Evolutionary conservation across 495 filamentous ascomycete genomes (phyloP), one percentile per base, ranked within the genome.

Genomic region (Staphylotrichum tortipilum): DNA sequence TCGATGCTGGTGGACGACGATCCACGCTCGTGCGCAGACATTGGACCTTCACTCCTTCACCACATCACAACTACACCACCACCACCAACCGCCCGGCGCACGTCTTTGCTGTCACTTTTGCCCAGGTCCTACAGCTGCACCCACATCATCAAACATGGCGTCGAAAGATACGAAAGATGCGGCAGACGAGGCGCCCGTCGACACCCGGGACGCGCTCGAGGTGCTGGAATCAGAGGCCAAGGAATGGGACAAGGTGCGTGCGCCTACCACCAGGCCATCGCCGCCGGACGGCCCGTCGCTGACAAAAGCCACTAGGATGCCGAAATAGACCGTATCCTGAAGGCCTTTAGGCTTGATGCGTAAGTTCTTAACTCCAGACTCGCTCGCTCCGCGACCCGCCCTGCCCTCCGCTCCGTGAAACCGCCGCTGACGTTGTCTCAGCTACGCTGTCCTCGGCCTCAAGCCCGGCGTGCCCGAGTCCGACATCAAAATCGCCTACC

Each of bases 381-480:
- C n/a, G n/a, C n/a, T n/a, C n/a, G n/a, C n/a, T n/a, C n/a, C n/a
- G n/a, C n/a, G n/a, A n/a, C n/a, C n/a, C n/a, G n/a, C n/a, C n/a
- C n/a, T n/a, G n/a, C n/a, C n/a, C n/a, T n/a, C n/a, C n/a, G n/a
- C n/a, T n/a, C n/a, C n/a, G n/a, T n/a, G n/a, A n/a, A n/a, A n/a
- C n/a, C n/a, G n/a, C n/a, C n/a, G n/a, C n/a, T n/a, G n/a, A n/a
- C n/a, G n/a, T n/a, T n/a, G n/a, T n/a, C n/a, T 41, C 52, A 88
- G 85, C 58, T 97, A 97, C 72, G 85, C 89, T 37, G 88, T 97
- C 49, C 85, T 99, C 22, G 92, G 94, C 68, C 83, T 99, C 49
- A 89, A 94, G 67, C 92, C 92, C 7, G 92, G 92, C 62, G 87
- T 95, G 29, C 81, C 92, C 21, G 92, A 96, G 58, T 89, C 88